Conservation (phyloP, 2,329 filamentous ascomycete genomes). For the Paraphoma sp. region DNA sequence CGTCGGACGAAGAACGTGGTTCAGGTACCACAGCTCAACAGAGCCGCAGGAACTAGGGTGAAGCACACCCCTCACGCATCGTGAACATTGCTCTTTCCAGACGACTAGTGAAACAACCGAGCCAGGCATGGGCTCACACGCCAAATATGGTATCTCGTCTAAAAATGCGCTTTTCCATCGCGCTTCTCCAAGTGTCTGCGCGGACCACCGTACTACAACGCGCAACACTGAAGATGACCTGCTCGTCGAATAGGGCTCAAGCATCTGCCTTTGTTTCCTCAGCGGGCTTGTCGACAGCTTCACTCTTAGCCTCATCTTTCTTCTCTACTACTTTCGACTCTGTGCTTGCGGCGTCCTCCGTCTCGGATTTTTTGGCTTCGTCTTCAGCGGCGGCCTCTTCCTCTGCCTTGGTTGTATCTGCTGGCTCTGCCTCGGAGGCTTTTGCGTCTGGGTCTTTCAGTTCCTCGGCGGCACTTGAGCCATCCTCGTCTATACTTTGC, state of each 20-base stretch:
- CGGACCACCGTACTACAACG: not conserved
- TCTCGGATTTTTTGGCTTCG: constrained; percentile 1
- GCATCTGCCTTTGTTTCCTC: constrained; percentile 12
- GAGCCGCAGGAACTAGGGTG: constrained; percentile 2
- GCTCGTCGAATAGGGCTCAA: not conserved
- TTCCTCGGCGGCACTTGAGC: constrained; percentile 14
- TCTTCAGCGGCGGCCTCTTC: constrained; percentile 7
- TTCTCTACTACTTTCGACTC: constrained; percentile 10
- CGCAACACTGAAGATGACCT: not conserved
- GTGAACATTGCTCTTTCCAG: not conserved
- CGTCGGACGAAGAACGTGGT: not conserved
- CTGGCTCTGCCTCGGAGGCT: constrained; percentile 8
- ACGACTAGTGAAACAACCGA: not conserved
- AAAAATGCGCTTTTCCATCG: not conserved
- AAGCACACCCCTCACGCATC: not conserved
- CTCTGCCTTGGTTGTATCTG: constrained; percentile 4
- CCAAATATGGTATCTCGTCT: constrained; percentile 5
- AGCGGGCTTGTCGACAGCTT: not conserved
- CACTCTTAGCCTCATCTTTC: not conserved
- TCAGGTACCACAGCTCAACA: not conserved
- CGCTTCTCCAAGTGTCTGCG: not conserved
- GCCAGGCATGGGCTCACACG: not conserved
- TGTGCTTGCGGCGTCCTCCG: constrained; percentile 1
- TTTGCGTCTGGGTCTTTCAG: constrained; percentile 11
- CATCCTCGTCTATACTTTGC: constrained; percentile 7